A percentile compares a stretch with the other conserved stretches of the same genome.
Conservation (phyloP, 2,329 filamentous ascomycete species). For the Penicillium sp. region DNA sequence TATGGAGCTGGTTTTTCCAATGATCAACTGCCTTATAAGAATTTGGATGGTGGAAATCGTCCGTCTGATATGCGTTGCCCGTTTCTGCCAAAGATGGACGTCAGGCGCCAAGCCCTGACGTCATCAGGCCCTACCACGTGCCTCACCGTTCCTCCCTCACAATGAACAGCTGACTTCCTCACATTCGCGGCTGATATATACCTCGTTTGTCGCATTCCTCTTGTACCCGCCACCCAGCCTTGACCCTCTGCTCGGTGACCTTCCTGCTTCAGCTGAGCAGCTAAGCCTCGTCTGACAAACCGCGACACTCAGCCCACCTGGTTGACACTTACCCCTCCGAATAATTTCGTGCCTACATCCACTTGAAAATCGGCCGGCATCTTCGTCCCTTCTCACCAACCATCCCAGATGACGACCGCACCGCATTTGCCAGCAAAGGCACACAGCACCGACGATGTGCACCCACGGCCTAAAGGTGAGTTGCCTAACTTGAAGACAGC, state of each 20-base stretch:
- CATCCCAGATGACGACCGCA: slow-evolving; percentile 24
- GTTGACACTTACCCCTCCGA: slow-evolving; percentile 12
- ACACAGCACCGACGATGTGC: slow-evolving; percentile 36
- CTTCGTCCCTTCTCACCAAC: slow-evolving; percentile 1
- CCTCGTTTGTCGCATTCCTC: slow-evolving; percentile 1
- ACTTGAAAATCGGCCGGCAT: slow-evolving; percentile 22
- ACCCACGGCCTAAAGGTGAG: slow-evolving; percentile 46
- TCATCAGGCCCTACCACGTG: slow-evolving; percentile 26
- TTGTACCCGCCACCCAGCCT: not conserved
- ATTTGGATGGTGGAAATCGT: not conserved
- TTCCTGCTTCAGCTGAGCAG: slow-evolving; percentile 9
- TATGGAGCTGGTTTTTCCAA: not conserved
- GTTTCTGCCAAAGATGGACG: slow-evolving; percentile 18
- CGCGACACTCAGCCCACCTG: slow-evolving; percentile 6
- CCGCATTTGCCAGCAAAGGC: slow-evolving; percentile 31
- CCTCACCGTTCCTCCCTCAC: slow-evolving; percentile 14
- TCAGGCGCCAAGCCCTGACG: slow-evolving; percentile 28
- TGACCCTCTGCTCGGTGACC: not conserved
- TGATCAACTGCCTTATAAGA: not conserved
- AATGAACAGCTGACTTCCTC: slow-evolving; percentile 16
- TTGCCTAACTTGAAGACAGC: not conserved
- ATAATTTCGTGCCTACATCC: slow-evolving; percentile 11
- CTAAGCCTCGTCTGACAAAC: slow-evolving; percentile 13
- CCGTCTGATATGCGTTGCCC: not conserved
- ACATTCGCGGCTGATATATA: slow-evolving; percentile 4